Conservation (phyloP, 1,284 basidiomycete genomes). For the Afroboletus lepidellus region DNA sequence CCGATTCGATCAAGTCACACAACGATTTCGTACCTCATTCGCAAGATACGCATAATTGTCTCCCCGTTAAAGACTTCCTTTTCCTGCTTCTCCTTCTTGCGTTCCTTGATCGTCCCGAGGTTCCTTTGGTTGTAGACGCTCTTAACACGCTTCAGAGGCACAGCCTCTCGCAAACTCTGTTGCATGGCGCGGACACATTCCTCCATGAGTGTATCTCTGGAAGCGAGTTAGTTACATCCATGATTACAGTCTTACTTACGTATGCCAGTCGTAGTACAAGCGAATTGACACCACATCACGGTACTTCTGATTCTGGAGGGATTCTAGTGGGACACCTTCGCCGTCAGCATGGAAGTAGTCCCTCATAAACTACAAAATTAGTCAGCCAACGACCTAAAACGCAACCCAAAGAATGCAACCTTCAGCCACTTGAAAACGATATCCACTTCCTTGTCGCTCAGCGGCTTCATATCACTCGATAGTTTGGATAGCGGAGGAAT, state of each 20-base stretch:
- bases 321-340: constrained; percentile 85
- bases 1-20: background rate
- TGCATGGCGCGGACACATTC: constrained; percentile 95
- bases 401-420: constrained; percentile 39
- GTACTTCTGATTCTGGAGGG: constrained; percentile 95
- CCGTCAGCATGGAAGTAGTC: constrained; percentile 97
- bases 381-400: background rate
- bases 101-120: constrained; percentile 92
- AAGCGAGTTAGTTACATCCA: constrained; percentile 8
- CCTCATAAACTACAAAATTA: constrained; percentile 68
- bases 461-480: constrained; percentile 86
- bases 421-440: constrained; percentile 98
- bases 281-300: constrained; percentile 88
- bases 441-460: constrained; percentile 95
- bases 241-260: constrained; percentile 46
- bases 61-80: constrained; percentile 73
- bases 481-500: constrained; percentile 90
- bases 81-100: constrained; percentile 88
- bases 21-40: constrained; percentile 74
- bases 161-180: constrained; percentile 68
- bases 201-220: constrained; percentile 88
- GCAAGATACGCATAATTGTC: constrained; percentile 87
- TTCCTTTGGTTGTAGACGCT: constrained; percentile 88
- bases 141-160: constrained; percentile 86
- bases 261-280: constrained; percentile 92